Percentiles rank a stretch among this genome's conserved stretches.
Conservation (phyloP, 495 filamentous ascomycete species). For the Aspergillus wentii region DNA sequence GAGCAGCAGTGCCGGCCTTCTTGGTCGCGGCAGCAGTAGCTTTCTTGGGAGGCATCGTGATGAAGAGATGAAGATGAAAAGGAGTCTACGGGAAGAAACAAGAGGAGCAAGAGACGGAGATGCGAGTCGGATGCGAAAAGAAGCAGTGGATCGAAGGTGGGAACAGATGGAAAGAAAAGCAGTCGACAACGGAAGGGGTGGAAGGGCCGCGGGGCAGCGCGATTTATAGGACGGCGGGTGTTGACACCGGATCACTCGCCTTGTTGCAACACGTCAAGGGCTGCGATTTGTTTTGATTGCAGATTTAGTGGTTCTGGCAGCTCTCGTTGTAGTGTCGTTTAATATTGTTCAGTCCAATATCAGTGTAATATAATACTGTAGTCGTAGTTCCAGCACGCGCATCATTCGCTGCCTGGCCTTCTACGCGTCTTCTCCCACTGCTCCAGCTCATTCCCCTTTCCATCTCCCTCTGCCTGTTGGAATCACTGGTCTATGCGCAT, state of each 20-base stretch:
- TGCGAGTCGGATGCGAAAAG: constrained; percentile 13
- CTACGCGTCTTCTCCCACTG: too few species aligned
- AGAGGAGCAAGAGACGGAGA: constrained; percentile 1
- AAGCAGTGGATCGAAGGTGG: constrained; percentile 14
- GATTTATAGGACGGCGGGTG: constrained; percentile 47
- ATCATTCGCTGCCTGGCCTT: too few species aligned
- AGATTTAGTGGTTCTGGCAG: too few species aligned
- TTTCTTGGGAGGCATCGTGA: constrained; percentile 49
- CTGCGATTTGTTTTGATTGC: constrained; percentile 8
- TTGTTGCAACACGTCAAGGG: constrained; percentile 19
- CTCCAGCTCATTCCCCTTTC: too few species aligned
- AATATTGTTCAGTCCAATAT: too few species aligned
- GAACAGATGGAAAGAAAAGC: constrained; percentile 23
- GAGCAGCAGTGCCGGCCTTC: constrained; percentile 45
- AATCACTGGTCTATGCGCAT: too few species aligned
- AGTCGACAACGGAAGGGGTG: constrained; percentile 31
- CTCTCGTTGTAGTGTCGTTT: too few species aligned
- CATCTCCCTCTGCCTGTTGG: too few species aligned
- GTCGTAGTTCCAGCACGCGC: too few species aligned
- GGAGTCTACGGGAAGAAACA: constrained; percentile 7
- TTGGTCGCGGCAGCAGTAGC: constrained; percentile 37
- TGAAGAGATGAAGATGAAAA: constrained; percentile 14
- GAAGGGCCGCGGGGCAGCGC: constrained; percentile 45
- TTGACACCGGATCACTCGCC: constrained; percentile 42
- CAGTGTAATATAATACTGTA: too few species aligned